Evolutionary conservation across 1,284 basidiomycete genomes (phyloP).

Genomic region (Marasmius sp.): DNA sequence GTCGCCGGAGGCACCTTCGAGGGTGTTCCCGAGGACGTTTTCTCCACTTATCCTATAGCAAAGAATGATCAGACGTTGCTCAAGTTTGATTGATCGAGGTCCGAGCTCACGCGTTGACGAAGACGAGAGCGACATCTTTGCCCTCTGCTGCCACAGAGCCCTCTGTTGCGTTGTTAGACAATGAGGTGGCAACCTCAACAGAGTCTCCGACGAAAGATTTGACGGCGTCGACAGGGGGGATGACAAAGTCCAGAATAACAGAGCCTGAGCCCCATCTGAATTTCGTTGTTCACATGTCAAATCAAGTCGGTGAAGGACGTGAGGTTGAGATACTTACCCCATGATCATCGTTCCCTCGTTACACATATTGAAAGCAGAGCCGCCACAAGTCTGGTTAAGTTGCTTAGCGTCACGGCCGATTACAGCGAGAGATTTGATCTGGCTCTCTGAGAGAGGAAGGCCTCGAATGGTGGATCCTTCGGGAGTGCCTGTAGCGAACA

Average conservation of each 20-base stretch:
- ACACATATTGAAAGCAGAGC: constrained; percentile 36
- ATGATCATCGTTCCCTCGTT: constrained; percentile 48
- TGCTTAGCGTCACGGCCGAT: constrained; percentile 45
- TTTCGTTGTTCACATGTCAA: not conserved
- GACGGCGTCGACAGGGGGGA: constrained; percentile 52
- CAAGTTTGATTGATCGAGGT: not conserved
- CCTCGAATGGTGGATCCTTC: constrained; percentile 36
- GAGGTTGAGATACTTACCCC: constrained; percentile 28
- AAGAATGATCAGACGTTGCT: too few relatives aligned
- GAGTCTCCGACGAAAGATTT: constrained; percentile 43
- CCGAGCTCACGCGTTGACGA: constrained; percentile 53
- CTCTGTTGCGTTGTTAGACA: constrained; percentile 53
- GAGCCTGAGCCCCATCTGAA: constrained; percentile 51
- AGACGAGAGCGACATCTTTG: constrained; percentile 64
- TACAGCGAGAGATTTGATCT: constrained; percentile 43
- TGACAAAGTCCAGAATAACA: constrained; percentile 40
- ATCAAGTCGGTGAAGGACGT: not conserved
- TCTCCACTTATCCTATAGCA: constrained; percentile 44
- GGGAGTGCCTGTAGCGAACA: constrained; percentile 10
- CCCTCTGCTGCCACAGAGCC: constrained; percentile 48
- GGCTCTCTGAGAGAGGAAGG: constrained; percentile 47
- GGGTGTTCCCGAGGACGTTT: constrained; percentile 50
- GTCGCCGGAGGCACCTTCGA: constrained; percentile 68
- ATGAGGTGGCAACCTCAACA: constrained; percentile 44
- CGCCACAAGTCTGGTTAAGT: constrained; percentile 40